These are phyloP conservation scores for Exsudoporus frostii DNA, from an alignment of 768 basidiomycete genomes.

Conservation along the genomic window DNA sequence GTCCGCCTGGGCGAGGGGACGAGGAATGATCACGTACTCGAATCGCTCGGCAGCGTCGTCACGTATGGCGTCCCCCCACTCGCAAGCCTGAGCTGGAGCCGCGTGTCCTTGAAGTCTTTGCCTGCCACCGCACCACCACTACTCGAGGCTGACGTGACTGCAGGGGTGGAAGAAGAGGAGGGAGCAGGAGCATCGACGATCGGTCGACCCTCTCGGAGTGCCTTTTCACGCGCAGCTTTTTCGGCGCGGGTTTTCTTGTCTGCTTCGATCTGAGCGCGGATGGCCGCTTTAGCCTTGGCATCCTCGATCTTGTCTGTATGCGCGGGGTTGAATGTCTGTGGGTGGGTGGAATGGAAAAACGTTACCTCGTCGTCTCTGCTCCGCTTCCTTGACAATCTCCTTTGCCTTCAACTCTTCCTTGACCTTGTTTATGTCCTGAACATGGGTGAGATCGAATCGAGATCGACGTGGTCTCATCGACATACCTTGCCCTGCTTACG, in stretches of 20 bases:
- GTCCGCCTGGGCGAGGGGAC: no score
- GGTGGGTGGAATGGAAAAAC: neutral
- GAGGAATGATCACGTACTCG: conserved; percentile 66
- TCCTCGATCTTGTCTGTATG: conserved; percentile 84
- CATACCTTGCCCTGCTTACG: conserved; percentile 80
- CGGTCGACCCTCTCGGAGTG: conserved; percentile 75
- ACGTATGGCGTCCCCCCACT: conserved; percentile 76
- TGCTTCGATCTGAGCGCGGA: conserved; percentile 93
- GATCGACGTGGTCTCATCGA: neutral
- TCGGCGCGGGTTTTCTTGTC: conserved; percentile 89
- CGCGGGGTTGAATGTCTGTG: neutral
- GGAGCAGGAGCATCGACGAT: conserved; percentile 30
- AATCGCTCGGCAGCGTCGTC: conserved; percentile 75
- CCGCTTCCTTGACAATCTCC: conserved; percentile 80
- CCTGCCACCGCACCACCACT: conserved; percentile 41
- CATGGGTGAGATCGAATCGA: neutral
- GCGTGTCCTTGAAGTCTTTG: conserved; percentile 81
- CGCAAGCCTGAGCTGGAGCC: conserved; percentile 86
- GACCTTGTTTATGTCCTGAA: conserved; percentile 65
- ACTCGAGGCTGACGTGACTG: conserved; percentile 33
- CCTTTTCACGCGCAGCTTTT: conserved; percentile 88
- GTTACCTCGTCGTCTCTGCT: conserved; percentile 73
- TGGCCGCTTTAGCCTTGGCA: conserved; percentile 75
- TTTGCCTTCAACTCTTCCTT: conserved; percentile 77
- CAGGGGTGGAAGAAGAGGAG: conserved; percentile 30